phyloP scores from a whole-genome alignment of 768 basidiomycete species.

The Lentinula sp. region DNA sequence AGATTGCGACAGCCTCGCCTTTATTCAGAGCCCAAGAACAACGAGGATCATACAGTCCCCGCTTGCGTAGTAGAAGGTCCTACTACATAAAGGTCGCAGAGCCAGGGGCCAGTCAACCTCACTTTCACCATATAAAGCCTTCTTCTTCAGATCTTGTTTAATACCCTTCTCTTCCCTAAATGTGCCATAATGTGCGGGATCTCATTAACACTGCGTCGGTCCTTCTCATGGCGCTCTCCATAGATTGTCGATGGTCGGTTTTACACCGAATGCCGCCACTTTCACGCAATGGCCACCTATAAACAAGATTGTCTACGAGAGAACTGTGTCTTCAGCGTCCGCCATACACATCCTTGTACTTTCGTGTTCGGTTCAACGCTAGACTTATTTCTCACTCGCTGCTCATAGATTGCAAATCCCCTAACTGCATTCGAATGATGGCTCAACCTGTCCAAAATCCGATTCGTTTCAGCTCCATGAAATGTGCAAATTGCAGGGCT shows the following conservation, averaged over 20 bases:
- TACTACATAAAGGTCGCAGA: background rate
- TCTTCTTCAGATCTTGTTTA: slow-evolving; percentile 9
- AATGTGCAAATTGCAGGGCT: slow-evolving; percentile 34
- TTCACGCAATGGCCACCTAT: slow-evolving; percentile 65
- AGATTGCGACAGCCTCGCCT: slow-evolving; percentile 37
- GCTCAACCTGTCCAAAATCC: slow-evolving; percentile 61
- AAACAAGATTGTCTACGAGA: slow-evolving; percentile 58
- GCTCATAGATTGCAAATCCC: slow-evolving; percentile 45
- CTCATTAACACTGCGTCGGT: background rate
- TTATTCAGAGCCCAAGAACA: slow-evolving; percentile 24
- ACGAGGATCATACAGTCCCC: slow-evolving; percentile 37
- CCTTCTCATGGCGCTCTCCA: slow-evolving; percentile 5
- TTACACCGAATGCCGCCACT: slow-evolving; percentile 66
- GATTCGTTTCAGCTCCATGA: slow-evolving; percentile 58
- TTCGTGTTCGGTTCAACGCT: background rate
- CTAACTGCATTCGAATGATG: slow-evolving; percentile 60
- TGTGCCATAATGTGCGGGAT: slow-evolving; percentile 70
- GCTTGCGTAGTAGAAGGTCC: slow-evolving; percentile 11
- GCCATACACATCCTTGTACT: slow-evolving; percentile 55
- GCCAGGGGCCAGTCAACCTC: slow-evolving; percentile 8
- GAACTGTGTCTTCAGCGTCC: slow-evolving; percentile 66
- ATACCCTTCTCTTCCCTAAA: slow-evolving; percentile 16
- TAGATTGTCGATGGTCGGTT: slow-evolving; percentile 76
- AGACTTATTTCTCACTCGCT: background rate
- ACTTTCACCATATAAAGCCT: slow-evolving; percentile 10